A percentile compares a stretch with the other conserved stretches of the same genome.
Conservation (phyloP, 2,329 filamentous ascomycete genomes). For the Domatiomyces globalis region DNA sequence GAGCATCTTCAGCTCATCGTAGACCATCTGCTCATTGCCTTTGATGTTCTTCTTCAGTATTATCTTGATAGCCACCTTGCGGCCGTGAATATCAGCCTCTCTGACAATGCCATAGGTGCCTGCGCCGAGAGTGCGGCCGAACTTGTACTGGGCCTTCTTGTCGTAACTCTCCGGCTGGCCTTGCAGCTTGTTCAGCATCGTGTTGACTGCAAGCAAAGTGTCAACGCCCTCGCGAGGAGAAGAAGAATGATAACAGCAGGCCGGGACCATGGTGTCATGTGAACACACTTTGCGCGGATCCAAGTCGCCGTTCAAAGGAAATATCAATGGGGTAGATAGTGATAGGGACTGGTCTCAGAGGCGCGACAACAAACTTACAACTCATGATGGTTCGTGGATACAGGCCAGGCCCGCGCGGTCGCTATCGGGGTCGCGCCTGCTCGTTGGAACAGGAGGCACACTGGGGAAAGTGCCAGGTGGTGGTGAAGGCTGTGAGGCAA, state of each 20-base stretch:
- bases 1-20: conserved; percentile 89
- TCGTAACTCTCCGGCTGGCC: conserved; percentile 97
- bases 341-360: neutral
- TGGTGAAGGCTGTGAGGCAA: neutral
- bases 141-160: conserved; percentile 90
- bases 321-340: neutral
- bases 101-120: conserved; percentile 97
- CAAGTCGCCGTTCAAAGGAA: neutral
- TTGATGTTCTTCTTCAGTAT: conserved; percentile 99
- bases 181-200: conserved; percentile 89
- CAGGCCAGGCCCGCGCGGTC: neutral
- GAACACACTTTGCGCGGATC: neutral
- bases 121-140: conserved; percentile 85
- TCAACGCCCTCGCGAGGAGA: conserved; percentile 3
- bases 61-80: conserved; percentile 94
- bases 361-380: conserved; percentile 8
- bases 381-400: conserved; percentile 10
- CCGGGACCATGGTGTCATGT: neutral
- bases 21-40: conserved; percentile 96
- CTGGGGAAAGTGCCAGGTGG: neutral
- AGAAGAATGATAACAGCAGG: neutral
- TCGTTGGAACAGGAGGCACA: neutral
- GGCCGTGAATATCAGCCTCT: conserved; percentile 71
- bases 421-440: neutral
- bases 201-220: conserved; percentile 47